phyloP scores from a whole-genome alignment of 2,329 filamentous ascomycete genomes.

The Ophiocordyceps sinensis region DNA sequence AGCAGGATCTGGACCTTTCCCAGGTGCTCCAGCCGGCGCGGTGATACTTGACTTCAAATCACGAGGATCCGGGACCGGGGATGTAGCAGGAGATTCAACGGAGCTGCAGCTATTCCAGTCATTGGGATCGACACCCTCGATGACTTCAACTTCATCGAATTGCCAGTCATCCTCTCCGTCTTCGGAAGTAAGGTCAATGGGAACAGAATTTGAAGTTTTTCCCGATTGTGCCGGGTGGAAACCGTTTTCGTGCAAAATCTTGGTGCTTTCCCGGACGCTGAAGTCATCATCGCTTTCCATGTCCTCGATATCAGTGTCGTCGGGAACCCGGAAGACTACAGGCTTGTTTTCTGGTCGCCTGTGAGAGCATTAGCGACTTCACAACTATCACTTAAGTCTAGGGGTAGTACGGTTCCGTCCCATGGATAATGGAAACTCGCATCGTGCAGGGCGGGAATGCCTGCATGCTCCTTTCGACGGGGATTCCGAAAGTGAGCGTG shows the following conservation, averaged over 20 bases:
- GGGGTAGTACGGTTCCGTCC: slow-evolving; percentile 8
- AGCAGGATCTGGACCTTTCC: no score
- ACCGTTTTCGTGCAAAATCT: slow-evolving; percentile 14
- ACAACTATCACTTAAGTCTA: neutral
- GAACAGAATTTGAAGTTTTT: neutral
- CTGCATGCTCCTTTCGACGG: slow-evolving; percentile 18
- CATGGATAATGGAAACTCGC: slow-evolving; percentile 16
- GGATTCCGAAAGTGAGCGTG: slow-evolving; percentile 19
- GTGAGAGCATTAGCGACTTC: slow-evolving; percentile 6
- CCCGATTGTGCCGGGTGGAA: slow-evolving; percentile 10
- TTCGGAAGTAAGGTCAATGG: slow-evolving; percentile 10
- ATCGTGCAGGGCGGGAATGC: slow-evolving; percentile 24
- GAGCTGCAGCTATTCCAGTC: neutral
- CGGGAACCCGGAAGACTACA: slow-evolving; percentile 26
- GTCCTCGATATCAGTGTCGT: slow-evolving; percentile 22
- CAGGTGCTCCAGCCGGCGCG: no score
- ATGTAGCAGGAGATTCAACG: neutral
- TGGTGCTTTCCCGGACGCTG: slow-evolving; percentile 11
- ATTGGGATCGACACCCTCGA: slow-evolving; percentile 1
- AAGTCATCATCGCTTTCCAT: slow-evolving; percentile 11
- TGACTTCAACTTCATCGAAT: neutral
- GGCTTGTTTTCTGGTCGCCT: slow-evolving; percentile 12
- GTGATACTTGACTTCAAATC: no score
- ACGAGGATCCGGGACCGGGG: no score
- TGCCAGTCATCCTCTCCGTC: slow-evolving; percentile 2